A percentile compares a stretch with the other conserved stretches of the same genome.
phyloP scores from a whole-genome alignment of 805 yeast species.

The Candida montana region DNA sequence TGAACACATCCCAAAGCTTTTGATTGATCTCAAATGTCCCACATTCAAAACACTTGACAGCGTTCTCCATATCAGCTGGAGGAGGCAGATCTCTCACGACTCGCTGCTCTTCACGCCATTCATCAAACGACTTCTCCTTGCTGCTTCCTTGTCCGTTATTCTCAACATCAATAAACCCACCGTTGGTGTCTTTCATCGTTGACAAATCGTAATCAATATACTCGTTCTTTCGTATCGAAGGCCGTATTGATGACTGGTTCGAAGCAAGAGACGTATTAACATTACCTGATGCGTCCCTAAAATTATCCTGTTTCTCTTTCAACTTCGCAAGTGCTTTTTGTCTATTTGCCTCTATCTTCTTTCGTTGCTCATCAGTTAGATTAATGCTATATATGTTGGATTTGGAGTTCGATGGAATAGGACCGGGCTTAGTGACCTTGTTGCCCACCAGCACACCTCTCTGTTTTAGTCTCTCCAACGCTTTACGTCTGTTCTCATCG shows the following conservation, averaged over 20 bases:
- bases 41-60: constrained; percentile 85
- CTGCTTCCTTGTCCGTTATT: constrained; percentile 41
- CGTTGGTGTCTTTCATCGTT: constrained; percentile 83
- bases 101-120: constrained; percentile 44
- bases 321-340: constrained; percentile 45
- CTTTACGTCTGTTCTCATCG: constrained; percentile 58
- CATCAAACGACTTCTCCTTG: constrained; percentile 35
- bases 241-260: constrained; percentile 28
- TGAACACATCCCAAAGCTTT: constrained; percentile 62
- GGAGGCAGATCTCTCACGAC: constrained; percentile 56
- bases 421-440: constrained; percentile 14
- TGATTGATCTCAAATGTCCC: constrained; percentile 75
- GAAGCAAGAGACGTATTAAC: constrained; percentile 17
- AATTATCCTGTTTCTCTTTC: constrained; percentile 29
- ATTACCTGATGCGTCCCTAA: constrained; percentile 32
- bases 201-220: constrained; percentile 85
- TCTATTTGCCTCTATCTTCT: constrained; percentile 47
- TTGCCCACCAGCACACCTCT: constrained; percentile 30
- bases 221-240: constrained; percentile 52
- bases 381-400: constrained; percentile 18
- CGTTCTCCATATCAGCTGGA: constrained; percentile 63
- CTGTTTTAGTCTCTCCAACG: constrained; percentile 51
- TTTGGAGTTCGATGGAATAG: constrained; percentile 9
- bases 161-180: constrained; percentile 46
- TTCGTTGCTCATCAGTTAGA: constrained; percentile 44